Evolutionary conservation across 2,329 filamentous ascomycete genomes (phyloP).

Genomic region (Clarireedia sp.): DNA sequence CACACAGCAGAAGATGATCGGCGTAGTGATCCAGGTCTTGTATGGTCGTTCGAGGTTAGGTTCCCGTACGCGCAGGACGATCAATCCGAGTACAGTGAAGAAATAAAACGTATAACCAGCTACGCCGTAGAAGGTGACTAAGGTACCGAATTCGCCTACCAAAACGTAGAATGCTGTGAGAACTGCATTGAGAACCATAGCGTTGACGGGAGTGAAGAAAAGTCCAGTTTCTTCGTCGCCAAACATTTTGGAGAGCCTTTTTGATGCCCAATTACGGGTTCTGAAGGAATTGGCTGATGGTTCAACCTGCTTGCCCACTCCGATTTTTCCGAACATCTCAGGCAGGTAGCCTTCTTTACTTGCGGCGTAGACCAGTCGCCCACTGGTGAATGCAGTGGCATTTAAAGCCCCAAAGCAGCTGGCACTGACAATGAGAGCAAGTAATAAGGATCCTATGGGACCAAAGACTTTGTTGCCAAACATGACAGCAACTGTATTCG

Average conservation of each 20-base stretch:
- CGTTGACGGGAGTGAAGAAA: slow-evolving; percentile 91
- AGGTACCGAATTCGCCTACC: slow-evolving; percentile 82
- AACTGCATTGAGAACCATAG: slow-evolving; percentile 70
- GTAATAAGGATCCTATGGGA: slow-evolving; percentile 67
- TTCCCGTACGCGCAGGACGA: slow-evolving; percentile 80
- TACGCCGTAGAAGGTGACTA: slow-evolving; percentile 95
- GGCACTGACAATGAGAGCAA: slow-evolving; percentile 82
- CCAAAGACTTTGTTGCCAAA: slow-evolving; percentile 91
- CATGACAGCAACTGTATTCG: slow-evolving; percentile 91
- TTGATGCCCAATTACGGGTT: slow-evolving; percentile 49
- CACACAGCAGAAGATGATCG: slow-evolving; percentile 97
- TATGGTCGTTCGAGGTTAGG: slow-evolving; percentile 86
- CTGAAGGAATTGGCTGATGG: slow-evolving; percentile 37
- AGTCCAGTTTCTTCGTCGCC: slow-evolving; percentile 73
- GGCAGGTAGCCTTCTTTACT: slow-evolving; percentile 95
- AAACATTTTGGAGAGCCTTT: slow-evolving; percentile 51
- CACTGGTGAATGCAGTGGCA: slow-evolving; percentile 87
- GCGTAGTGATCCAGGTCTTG: slow-evolving; percentile 92
- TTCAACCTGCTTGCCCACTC: slow-evolving; percentile 45
- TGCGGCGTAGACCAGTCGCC: slow-evolving; percentile 85
- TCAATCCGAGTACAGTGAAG: slow-evolving; percentile 84
- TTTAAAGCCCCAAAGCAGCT: slow-evolving; percentile 94
- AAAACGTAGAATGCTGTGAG: slow-evolving; percentile 72
- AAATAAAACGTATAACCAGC: slow-evolving; percentile 98
- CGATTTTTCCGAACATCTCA: slow-evolving; percentile 72